Conservation (phyloP, 129 eudicot genomes). For the Smallanthus sonchifolius region DNA sequence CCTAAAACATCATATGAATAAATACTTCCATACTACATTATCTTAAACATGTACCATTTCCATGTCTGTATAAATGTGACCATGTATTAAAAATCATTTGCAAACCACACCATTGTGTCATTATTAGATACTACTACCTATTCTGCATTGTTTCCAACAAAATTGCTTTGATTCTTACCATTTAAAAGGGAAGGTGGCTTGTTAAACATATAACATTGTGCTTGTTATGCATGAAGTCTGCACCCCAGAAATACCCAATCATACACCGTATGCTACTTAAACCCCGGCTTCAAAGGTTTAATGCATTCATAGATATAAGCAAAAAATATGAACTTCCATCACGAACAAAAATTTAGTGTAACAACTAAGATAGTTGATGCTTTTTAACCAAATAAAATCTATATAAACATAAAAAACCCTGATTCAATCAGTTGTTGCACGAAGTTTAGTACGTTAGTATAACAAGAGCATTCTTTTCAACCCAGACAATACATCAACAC, state of each 20-base stretch:
- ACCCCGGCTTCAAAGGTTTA: neutral
- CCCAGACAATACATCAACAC: constrained; percentile 1
- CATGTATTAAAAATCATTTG: neutral
- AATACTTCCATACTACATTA: neutral
- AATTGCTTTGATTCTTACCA: neutral
- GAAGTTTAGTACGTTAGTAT: neutral
- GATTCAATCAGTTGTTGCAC: neutral
- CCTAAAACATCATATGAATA: neutral
- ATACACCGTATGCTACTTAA: neutral
- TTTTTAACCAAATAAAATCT: neutral
- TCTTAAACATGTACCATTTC: neutral
- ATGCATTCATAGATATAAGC: neutral
- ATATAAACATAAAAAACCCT: neutral
- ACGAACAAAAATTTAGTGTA: neutral
- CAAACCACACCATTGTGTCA: neutral
- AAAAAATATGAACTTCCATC: neutral
- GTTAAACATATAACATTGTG: neutral
- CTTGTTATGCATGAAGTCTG: neutral
- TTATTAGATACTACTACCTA: neutral
- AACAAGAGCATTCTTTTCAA: neutral
- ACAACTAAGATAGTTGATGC: neutral
- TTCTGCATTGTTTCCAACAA: neutral
- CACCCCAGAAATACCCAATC: neutral
- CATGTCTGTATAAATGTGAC: neutral
- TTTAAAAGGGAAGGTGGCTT: neutral